Base-by-base conservation (phyloP, 1,284 basidiomycete species). In the Chalciporus piperatoides region DNA sequence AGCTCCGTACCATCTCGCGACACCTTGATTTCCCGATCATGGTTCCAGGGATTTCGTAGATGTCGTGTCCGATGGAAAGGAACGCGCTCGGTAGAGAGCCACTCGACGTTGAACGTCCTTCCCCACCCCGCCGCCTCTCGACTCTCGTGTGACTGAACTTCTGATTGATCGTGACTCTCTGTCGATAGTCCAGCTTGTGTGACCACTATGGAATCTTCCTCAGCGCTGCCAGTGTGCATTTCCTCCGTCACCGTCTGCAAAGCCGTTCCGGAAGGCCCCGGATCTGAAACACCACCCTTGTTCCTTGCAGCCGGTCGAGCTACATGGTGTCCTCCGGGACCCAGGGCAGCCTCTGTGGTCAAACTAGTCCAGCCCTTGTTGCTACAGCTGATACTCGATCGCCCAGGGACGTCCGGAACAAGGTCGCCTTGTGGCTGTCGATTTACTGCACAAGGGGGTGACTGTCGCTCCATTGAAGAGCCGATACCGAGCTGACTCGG, bases 1-100 rank as follows among this genome's bases (percentile, higher is more conserved):
- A 97, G 68, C 68, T 97, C 93, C 1, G 93, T 96, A 11, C 93
- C 93, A 62, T 97, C 93, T 46, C 92, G 77, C 10, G 91, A 96
- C 9, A 94, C 86, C 73, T 95, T 96, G 55, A 96, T 81, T 65
- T 96, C 92, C 42, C 89, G 76, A 54, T 90, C 90, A 61, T 92
- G 84, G 57, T 96, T 95, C 94, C 93, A 97, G 0, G 90, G 89
- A 62, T 97, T 97, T 35, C 92, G 82, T 46, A 96, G 68, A 61
- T 92, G 86, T 38, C 85, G 78, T 24, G 89, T 89, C 43, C 80
- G 79, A 56, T 76, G 73, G 69, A 97, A 96, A 1, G 90, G 83
- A n/a, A 97, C 67, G 4, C 80, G 77, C 6, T 80, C 73, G 0
- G 83, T 86, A 56, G 80, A 80, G 45, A 95, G 63, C 95, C 95